Evolutionary conservation across 257 asterid genomes (phyloP), one percentile per base, ranked within the genome.

Genomic region (Solanum chilense): DNA sequence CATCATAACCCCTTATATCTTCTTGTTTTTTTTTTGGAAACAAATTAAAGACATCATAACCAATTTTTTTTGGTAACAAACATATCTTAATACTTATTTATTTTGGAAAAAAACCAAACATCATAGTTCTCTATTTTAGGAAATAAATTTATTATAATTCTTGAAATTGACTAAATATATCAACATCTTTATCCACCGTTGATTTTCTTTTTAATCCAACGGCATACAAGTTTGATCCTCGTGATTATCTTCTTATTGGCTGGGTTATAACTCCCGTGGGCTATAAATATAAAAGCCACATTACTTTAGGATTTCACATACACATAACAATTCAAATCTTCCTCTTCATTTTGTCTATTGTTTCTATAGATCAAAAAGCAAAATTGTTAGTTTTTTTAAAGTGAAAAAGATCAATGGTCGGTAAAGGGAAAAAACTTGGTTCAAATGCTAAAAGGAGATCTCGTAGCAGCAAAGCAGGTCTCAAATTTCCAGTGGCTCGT

Each of bases 221-320:
- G 94, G 93, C 7, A 12, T 0, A 1, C 7, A 31, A 71, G 11
- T 3, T 47, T 66, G 86, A 95, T 95, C 96, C 93, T 86, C 35
- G 41, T 85, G 29, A 89, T 88, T 7, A 29, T 1, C n/a, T 25
- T 25, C 14, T 73, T 25, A 93, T 90, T 92, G 94, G 95, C 45
- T 37, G 5, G 5, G 37, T 33, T 33, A 35, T 5, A 35, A 35
- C 7, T 5, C 7, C 7, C 1, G 7, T 35, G 16, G 7, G 6
- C 16, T 92, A 94, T 95, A 94, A 95, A 84, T 70, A 1, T 80
- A 89, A 31, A 88, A 41, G 35, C 70, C 60, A 15, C 7, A 27
- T 2, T 13, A 12, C 58, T 12, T 6, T 3, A 13, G 3, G 42
- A 58, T 33, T 86, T 5, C 74, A 16, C 44, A n/a, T 3, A 27